These are phyloP conservation scores for Termitomyces sp. DNA, from an alignment of 768 basidiomycete species.

Conservation along the genomic window DNA sequence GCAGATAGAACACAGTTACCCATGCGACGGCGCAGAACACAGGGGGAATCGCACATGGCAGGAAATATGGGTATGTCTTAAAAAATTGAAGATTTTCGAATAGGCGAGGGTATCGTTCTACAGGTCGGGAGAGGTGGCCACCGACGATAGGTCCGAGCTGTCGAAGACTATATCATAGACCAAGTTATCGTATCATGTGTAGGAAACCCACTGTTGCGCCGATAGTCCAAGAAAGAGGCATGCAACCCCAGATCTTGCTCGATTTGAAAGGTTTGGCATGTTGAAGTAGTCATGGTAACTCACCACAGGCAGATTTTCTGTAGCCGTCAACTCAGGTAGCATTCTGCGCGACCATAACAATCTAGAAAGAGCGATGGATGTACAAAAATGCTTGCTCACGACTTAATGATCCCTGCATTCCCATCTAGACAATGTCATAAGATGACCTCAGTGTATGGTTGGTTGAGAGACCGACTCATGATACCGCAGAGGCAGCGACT, in stretches of 20 bases:
- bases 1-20: conserved; percentile 34
- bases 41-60: conserved; percentile 48
- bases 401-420: conserved; percentile 65
- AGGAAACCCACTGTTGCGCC: neutral
- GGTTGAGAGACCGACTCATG: conserved; percentile 35
- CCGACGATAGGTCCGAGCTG: conserved; percentile 40
- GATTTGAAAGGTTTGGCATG: neutral
- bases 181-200: too few species aligned
- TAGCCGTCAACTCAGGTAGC: neutral
- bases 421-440: conserved; percentile 27
- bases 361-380: neutral
- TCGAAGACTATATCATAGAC: neutral
- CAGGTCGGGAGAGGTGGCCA: conserved; percentile 40
- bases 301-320: conserved; percentile 1
- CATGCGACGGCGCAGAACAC: conserved; percentile 44
- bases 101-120: conserved; percentile 35
- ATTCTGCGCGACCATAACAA: neutral
- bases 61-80: conserved; percentile 46
- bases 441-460: neutral
- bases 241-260: neutral
- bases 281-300: neutral
- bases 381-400: conserved; percentile 14
- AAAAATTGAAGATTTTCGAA: conserved; percentile 36
- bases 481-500: conserved; percentile 1
- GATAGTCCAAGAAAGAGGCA: conserved; percentile 2